phyloP scores from a whole-genome alignment of 106 monocot species.

The Dendrobium officinale region DNA sequence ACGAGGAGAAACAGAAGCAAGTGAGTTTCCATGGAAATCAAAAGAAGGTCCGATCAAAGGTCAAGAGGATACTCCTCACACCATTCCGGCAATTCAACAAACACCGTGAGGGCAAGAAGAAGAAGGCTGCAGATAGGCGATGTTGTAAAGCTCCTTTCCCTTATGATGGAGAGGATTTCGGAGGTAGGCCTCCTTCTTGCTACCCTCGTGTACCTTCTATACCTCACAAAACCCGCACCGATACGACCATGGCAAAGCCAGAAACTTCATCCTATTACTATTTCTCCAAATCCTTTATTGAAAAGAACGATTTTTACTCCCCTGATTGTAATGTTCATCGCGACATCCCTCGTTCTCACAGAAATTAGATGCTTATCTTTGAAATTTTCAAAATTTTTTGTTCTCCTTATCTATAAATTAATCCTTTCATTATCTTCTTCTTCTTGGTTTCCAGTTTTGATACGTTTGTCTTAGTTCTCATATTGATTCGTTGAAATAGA shows the following conservation, averaged over 20 bases:
- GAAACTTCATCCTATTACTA: slow-evolving; percentile 13
- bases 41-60: slow-evolving; percentile 4
- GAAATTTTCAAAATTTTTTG: not conserved
- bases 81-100: slow-evolving; percentile 14
- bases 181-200: slow-evolving; percentile 14
- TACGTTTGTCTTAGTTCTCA: too few relatives aligned
- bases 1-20: not conserved
- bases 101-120: slow-evolving; percentile 1
- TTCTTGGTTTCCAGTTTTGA: too few relatives aligned
- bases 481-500: too few relatives aligned
- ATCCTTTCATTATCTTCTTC: not conserved
- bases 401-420: not conserved
- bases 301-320: slow-evolving; percentile 28
- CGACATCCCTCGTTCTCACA: not conserved
- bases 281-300: slow-evolving; percentile 14
- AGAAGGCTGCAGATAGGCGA: not conserved
- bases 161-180: slow-evolving; percentile 12
- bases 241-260: not conserved
- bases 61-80: slow-evolving; percentile 2
- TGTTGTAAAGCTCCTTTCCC: slow-evolving; percentile 5
- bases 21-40: not conserved
- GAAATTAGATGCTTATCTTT: not conserved
- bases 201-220: slow-evolving; percentile 1
- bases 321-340: slow-evolving; percentile 25
- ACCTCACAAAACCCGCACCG: not conserved